Base-by-base conservation (phyloP, 768 basidiomycete genomes). In the Lepiota brunneoincarnata region DNA sequence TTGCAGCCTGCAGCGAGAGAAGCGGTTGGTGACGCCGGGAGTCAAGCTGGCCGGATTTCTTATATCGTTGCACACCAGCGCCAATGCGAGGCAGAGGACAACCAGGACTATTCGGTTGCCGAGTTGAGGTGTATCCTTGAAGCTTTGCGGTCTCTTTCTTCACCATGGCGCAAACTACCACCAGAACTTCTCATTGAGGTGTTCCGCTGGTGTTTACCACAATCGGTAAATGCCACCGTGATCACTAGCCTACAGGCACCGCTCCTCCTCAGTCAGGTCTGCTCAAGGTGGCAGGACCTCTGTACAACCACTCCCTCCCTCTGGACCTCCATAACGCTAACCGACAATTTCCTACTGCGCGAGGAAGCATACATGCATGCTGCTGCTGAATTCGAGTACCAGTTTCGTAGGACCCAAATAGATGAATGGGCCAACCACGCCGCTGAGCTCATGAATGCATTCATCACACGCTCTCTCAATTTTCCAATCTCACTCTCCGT, bases 71-170 rank as follows among this genome's bases (percentile, higher is more conserved):
- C 31, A 9, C 31, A 10, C 31, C 31, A 31, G 26, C 17, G 18
- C 36, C 34, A n/a, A n/a, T n/a, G n/a, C 14, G 12, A 35, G 26
- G 17, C 31, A 31, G 31, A 12, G 9, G 23, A 37, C 10, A 48
- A 37, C 4, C 37, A 17, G 17, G 31, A 45, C n/a, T 47, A 38
- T 15, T 47, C 44, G 21, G 17, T 48, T 2, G 6, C 38, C 2
- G 52, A 54, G 18, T 28, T 54, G 23, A 45, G 36, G 26, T 46
- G 52, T 28, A 17, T 54, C 21, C 52, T 46, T n/a, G 44, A 45
- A 14, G 45, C 45, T 47, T 34, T 54, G 34, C 37, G 42, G 39
- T 54, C 45, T 26, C 53, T 54, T 40, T 54, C 53, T 28, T 54
- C 52, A 3, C 52, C 52, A 0, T 54, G 52, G 52, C 35, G 52